Evolutionary conservation across 306 rosid genomes (phyloP).

Genomic region (Myrica gale): DNA sequence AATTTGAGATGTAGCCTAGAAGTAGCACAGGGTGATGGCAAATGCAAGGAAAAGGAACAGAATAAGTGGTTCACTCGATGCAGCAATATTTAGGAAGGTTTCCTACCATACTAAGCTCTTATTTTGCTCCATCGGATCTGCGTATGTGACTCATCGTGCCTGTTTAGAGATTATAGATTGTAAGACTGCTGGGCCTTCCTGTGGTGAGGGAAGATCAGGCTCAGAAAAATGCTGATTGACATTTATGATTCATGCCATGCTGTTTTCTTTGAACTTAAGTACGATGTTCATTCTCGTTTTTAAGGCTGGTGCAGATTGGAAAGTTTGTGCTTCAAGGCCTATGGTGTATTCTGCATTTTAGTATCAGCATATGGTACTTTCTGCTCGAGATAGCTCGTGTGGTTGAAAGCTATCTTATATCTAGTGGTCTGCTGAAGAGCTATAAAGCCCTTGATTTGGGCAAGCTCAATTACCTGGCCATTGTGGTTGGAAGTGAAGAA

Average conservation of each 20-base stretch:
- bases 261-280: constrained; percentile 4
- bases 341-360: constrained; percentile 64
- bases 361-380: constrained; percentile 48
- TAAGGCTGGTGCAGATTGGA: constrained; percentile 52
- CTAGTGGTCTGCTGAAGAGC: constrained; percentile 48
- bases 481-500: constrained; percentile 85
- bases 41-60: too few relatives aligned
- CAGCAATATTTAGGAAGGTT: too few relatives aligned
- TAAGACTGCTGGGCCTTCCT: background rate
- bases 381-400: constrained; percentile 27
- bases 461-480: constrained; percentile 58
- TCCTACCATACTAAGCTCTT: too few relatives aligned
- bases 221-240: background rate
- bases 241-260: constrained; percentile 2
- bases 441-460: constrained; percentile 47
- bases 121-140: background rate
- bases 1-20: too few relatives aligned
- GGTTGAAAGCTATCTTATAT: constrained; percentile 64
- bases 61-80: too few relatives aligned
- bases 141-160: background rate
- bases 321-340: constrained; percentile 52
- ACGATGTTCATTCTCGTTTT: constrained; percentile 36
- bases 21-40: too few relatives aligned
- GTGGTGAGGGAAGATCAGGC: background rate
- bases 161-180: background rate